Conservation (phyloP, 192 early-diverging fungal species). For the Entomortierella lignicola region DNA sequence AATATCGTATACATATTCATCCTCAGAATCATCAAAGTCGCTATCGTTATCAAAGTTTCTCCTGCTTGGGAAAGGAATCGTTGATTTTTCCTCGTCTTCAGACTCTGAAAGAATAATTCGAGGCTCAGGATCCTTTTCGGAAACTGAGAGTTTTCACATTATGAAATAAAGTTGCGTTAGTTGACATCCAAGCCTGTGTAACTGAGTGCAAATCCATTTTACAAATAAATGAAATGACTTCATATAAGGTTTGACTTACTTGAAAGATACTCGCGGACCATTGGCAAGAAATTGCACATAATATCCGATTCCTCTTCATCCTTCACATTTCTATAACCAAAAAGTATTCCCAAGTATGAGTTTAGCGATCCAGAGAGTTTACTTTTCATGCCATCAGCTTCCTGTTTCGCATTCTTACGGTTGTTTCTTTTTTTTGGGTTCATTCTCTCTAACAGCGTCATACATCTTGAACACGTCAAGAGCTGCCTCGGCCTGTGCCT, state of each 20-base stretch:
- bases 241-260: constrained; percentile 39
- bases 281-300: constrained; percentile 75
- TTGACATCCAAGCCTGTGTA: no score
- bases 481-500: constrained; percentile 54
- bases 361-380: no score
- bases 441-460: constrained; percentile 73
- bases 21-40: constrained; percentile 47
- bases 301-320: constrained; percentile 59
- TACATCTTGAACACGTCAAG: constrained; percentile 68
- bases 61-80: not conserved
- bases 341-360: not conserved
- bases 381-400: not conserved
- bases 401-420: constrained; percentile 7
- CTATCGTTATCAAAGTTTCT: constrained; percentile 19
- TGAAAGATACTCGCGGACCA: constrained; percentile 74
- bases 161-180: no score
- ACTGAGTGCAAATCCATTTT: no score
- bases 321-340: constrained; percentile 14
- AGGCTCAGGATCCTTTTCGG: constrained; percentile 12
- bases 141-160: no score
- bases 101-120: not conserved
- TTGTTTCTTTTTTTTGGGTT: constrained; percentile 55
- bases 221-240: no score
- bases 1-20: constrained; percentile 84
- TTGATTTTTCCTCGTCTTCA: not conserved